Evolutionary conservation across 2,329 filamentous ascomycete genomes (phyloP), one percentile per base, ranked within the genome.

Genomic region (Hypoxylon sp.): DNA sequence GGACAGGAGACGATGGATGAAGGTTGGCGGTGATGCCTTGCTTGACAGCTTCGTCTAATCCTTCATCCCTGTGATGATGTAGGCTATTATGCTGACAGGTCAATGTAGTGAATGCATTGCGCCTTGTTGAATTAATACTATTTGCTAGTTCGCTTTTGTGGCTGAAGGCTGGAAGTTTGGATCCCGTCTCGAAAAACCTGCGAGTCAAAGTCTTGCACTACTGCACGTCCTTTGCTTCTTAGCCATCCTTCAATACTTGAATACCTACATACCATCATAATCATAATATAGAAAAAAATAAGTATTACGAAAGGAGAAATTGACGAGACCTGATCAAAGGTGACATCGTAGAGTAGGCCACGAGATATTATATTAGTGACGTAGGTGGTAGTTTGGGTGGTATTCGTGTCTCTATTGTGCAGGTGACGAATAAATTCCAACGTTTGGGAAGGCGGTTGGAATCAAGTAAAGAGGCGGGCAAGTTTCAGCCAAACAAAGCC

Each of bases 131-230:
- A 36, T 52, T 30, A 45, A 67, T 58, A 38, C 64, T 21, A 70
- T 65, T 70, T 63, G 65, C 56, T 34, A 65, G 68, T 5, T 68
- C 61, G 61, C 36, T 43, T 58, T 53, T 60, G 68, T 70, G 68
- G 68, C 68, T 70, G 64, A 63, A 63, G 43, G 28, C 30, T 48
- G 30, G 34, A 38, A 57, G 30, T 43, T 60, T 57, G 57, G 61
- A 62, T 67, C 63, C 50, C 60, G 25, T 62, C 43, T 56, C 45
- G 32, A 59, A 62, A 46, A 55, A 50, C 50, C 28, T 56, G 52
- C 49, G 21, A 68, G 51, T 63, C 45, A 55, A 63, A 46, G 49
- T 45, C 9, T 52, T 45, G 17, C 34, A 14, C 30, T 59, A 38
- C 17, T 30, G 53, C 53, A 46, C 23, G 53, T 45, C 25, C 43